A percentile compares a stretch with the other conserved stretches of the same genome.
phyloP scores from a whole-genome alignment of 2,329 filamentous ascomycete species.

The Chaetomium sp. region DNA sequence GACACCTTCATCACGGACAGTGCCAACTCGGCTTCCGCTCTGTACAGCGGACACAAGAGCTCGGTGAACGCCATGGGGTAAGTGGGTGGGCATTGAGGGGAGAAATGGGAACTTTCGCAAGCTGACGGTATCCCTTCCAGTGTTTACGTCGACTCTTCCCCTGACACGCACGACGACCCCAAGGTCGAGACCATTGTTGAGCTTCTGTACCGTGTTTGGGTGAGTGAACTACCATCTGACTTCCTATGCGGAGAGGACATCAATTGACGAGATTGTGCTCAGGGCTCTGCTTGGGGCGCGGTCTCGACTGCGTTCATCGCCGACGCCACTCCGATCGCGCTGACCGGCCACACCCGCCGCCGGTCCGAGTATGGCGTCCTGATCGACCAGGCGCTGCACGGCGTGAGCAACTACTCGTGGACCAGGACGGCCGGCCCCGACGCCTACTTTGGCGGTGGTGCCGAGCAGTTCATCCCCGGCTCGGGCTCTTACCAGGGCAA shows the following conservation, averaged over 20 bases:
- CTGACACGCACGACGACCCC: conserved; percentile 69
- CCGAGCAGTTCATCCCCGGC: conserved; percentile 69
- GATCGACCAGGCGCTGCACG: conserved; percentile 70
- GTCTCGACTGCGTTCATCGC: conserved; percentile 77
- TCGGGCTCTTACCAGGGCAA: conserved; percentile 59
- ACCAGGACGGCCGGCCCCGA: conserved; percentile 67
- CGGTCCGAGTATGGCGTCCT: conserved; percentile 64
- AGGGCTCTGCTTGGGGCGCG: conserved; percentile 53
- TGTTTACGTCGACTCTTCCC: conserved; percentile 71
- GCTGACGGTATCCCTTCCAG: conserved; percentile 24
- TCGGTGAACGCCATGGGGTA: conserved; percentile 73
- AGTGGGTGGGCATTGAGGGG: conserved; percentile 8
- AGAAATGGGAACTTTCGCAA: not conserved
- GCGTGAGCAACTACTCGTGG: conserved; percentile 76
- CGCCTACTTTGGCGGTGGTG: conserved; percentile 76
- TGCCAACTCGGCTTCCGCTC: conserved; percentile 74
- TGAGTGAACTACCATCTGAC: conserved; percentile 31
- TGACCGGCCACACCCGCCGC: conserved; percentile 65
- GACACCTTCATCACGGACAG: conserved; percentile 82
- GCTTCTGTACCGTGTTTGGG: conserved; percentile 64
- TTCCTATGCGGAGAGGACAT: not conserved
- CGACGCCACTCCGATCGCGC: conserved; percentile 74
- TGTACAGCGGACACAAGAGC: conserved; percentile 79
- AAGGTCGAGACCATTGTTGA: conserved; percentile 81
- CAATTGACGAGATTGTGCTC: not conserved